Conservation (phyloP, 2,329 filamentous ascomycete species). For the Cercospora sp. region DNA sequence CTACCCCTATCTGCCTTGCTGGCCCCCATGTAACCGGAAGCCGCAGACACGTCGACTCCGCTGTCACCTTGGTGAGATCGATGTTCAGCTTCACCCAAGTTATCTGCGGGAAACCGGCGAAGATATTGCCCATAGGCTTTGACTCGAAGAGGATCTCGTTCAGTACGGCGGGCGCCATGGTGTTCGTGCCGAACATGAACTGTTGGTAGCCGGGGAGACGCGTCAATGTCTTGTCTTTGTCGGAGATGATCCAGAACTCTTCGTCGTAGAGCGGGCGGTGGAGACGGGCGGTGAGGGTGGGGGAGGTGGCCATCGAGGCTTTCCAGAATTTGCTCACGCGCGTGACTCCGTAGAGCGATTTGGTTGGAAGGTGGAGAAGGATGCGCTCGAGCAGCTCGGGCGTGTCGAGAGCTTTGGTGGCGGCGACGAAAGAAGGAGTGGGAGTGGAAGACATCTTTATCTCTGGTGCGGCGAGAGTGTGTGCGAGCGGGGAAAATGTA, state of each 20-base stretch:
- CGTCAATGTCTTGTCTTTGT: not conserved
- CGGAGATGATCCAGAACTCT: not conserved
- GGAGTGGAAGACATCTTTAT: not conserved
- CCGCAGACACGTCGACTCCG: not conserved
- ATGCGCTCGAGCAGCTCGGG: not conserved
- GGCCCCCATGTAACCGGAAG: not conserved
- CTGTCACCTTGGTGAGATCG: not conserved
- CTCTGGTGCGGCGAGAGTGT: not conserved
- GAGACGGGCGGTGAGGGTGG: not conserved
- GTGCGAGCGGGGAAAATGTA: not conserved
- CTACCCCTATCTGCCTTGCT: not conserved
- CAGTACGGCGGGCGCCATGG: not conserved
- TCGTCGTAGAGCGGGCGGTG: not conserved
- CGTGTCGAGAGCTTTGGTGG: not conserved
- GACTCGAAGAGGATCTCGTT: not conserved
- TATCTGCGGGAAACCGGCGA: not conserved
- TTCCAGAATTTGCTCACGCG: not conserved
- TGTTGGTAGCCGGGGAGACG: not conserved
- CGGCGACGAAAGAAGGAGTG: not conserved
- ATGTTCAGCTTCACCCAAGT: not conserved
- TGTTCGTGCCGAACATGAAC: not conserved
- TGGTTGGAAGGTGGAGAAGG: not conserved
- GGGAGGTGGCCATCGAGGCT: not conserved
- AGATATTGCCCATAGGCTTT: not conserved
- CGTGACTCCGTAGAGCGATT: not conserved